Percentiles rank a stretch among this genome's conserved stretches.
phyloP scores from a whole-genome alignment of 352 stramenopile species.

The Globisporangium paddicum region DNA sequence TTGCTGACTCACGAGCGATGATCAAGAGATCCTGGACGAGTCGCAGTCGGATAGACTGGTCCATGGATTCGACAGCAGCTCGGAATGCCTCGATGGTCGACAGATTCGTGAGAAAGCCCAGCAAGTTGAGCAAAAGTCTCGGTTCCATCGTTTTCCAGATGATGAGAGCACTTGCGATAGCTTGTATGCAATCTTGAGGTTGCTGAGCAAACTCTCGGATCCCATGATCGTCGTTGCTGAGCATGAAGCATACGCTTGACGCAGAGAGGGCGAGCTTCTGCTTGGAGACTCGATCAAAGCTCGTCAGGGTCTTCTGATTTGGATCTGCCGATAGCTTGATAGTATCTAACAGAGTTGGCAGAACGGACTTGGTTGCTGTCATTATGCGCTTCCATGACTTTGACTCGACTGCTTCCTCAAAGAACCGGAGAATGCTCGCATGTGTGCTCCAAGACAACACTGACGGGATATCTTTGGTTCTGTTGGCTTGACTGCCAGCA shows the following conservation, averaged over 20 bases:
- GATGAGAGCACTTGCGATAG: slow-evolving; percentile 4
- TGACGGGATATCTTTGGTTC: background rate
- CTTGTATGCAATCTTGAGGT: slow-evolving; percentile 10
- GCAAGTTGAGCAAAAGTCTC: slow-evolving; percentile 24
- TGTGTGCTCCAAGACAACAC: slow-evolving; percentile 16
- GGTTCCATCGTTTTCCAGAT: background rate
- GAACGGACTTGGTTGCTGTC: slow-evolving; percentile 11
- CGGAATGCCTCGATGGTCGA: slow-evolving; percentile 32
- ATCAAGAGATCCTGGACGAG: slow-evolving; percentile 5
- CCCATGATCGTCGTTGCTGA: slow-evolving; percentile 36
- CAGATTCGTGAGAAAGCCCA: slow-evolving; percentile 58
- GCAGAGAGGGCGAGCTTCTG: slow-evolving; percentile 13
- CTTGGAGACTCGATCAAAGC: background rate
- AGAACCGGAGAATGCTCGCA: slow-evolving; percentile 28
- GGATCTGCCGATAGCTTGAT: slow-evolving; percentile 3
- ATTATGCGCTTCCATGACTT: slow-evolving; percentile 57
- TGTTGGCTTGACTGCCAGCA: background rate
- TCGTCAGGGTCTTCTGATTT: background rate
- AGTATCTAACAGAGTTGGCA: slow-evolving; percentile 20
- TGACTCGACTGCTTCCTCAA: slow-evolving; percentile 45
- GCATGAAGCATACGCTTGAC: slow-evolving; percentile 49
- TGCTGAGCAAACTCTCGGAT: slow-evolving; percentile 18
- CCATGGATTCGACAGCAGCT: slow-evolving; percentile 16
- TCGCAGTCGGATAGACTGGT: background rate
- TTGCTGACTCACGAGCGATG: background rate